Percentiles rank a stretch among this genome's conserved stretches.
These are phyloP conservation scores for Lepiota venenata DNA, from an alignment of 768 basidiomycete species.

Conservation along the genomic window DNA sequence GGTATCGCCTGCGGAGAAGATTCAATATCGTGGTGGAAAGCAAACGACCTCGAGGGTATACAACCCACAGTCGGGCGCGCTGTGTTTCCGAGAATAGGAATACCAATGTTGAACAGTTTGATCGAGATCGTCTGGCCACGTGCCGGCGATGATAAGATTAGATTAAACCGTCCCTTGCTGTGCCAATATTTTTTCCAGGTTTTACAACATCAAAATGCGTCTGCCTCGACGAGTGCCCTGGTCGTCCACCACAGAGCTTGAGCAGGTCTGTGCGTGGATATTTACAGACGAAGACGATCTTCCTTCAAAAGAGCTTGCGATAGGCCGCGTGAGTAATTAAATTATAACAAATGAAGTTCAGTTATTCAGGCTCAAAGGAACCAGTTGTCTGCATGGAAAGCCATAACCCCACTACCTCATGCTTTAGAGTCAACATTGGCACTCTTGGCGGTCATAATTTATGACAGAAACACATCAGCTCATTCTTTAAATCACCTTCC, in stretches of 20 bases:
- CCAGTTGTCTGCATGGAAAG: conserved; percentile 79
- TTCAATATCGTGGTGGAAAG: conserved; percentile 14
- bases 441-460: conserved; percentile 54
- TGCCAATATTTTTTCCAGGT: conserved; percentile 1
- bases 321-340: conserved; percentile 53
- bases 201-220: conserved; percentile 39
- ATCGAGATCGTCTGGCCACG: conserved; percentile 8
- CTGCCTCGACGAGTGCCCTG: conserved; percentile 83
- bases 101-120: conserved; percentile 4
- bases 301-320: conserved; percentile 51
- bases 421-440: conserved; percentile 73
- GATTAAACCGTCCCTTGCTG: not conserved
- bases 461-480: conserved; percentile 38
- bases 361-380: conserved; percentile 6
- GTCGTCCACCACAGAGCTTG: conserved; percentile 64
- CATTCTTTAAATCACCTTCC: conserved; percentile 36
- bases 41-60: conserved; percentile 4
- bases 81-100: conserved; percentile 6
- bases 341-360: not conserved
- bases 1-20: not conserved
- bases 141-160: conserved; percentile 4
- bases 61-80: not conserved
- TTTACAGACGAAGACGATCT: conserved; percentile 61
- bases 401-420: conserved; percentile 73
- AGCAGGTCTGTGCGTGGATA: conserved; percentile 74